Evolutionary conservation across 257 asterid genomes (phyloP), one percentile per base, ranked within the genome.

Genomic region (Solanum sejunctum): DNA sequence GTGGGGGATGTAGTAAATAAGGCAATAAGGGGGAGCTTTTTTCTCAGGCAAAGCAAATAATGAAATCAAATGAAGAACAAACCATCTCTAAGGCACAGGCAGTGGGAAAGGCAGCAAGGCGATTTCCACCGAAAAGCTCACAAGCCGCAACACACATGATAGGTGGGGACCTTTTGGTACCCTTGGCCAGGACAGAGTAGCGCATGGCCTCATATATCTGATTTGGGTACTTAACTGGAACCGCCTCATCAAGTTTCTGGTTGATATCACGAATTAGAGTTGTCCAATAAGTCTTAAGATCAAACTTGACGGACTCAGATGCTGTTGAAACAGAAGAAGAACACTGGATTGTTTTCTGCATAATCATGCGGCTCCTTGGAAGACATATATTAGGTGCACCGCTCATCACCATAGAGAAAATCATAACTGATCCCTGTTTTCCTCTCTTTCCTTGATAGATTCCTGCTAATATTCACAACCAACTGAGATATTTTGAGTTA

Each of bases 11-110:
- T 2, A 9, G 1, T n/a, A 1, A 64, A 41, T 17, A 64, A 32
- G 75, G 21, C 3, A 67, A 3, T 67, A 13, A 15, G 23, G 75
- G 5, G 21, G 10, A 9, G 75, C 3, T 16, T 61, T 16, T 61
- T 16, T 1, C 49, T 12, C 51, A 17, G 32, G 47, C 47, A 66
- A 66, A 66, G 73, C 73, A 36, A 15, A 66, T 86, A 77, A 55
- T 36, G 12, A 5, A 12, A 70, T 12, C 9, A n/a, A 47, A 60
- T 26, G 41, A 69, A 39, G 80, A 5, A 45, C 84, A 51, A 41
- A 97, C 99, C 99, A 95, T 97, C 88, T 97, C 99, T 61, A 97
- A 97, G 60, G 98, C 99, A 86, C 99, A 97, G 87, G 98, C 99
- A 58, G 98, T 97, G 84, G 99, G 99, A 90, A 91, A 97, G 84